Evolutionary conservation across 2,329 filamentous ascomycete species (phyloP).

Genomic region (Aspergillus pseudotamarii): DNA sequence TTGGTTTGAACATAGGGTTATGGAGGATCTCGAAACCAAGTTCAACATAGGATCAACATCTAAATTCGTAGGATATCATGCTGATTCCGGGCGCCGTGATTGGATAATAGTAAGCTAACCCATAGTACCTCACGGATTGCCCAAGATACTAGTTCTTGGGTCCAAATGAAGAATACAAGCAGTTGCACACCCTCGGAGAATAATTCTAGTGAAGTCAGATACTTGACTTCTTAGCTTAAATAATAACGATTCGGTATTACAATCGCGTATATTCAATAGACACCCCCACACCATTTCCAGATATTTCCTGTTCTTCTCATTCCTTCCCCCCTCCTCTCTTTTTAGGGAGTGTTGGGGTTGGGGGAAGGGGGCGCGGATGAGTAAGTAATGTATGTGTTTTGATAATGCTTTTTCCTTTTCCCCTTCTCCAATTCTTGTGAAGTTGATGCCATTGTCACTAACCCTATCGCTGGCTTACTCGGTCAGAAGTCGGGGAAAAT

Average conservation of each 20-base stretch:
- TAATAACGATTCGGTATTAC: background rate
- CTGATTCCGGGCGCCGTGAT: constrained; percentile 2
- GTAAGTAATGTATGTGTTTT: background rate
- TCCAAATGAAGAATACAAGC: background rate
- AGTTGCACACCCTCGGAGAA: background rate
- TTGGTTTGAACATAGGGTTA: background rate
- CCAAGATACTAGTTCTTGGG: background rate
- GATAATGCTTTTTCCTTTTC: background rate
- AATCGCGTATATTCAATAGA: background rate
- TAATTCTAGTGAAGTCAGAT: constrained; percentile 2
- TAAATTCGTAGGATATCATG: constrained; percentile 4
- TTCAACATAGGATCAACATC: constrained; percentile 5
- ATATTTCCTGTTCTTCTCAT: too few relatives aligned
- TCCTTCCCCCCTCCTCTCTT: too few relatives aligned
- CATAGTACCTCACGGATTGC: background rate
- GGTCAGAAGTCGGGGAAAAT: background rate
- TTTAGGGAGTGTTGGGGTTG: too few relatives aligned
- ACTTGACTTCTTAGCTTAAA: background rate
- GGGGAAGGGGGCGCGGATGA: too few relatives aligned
- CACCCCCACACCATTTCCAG: background rate
- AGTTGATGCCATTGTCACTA: background rate
- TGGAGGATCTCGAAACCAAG: constrained; percentile 7
- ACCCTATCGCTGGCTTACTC: background rate
- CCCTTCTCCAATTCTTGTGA: background rate
- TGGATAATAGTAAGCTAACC: constrained; percentile 3